Conservation (phyloP, 2,329 filamentous ascomycete species). For the Fusarium temperatum region DNA sequence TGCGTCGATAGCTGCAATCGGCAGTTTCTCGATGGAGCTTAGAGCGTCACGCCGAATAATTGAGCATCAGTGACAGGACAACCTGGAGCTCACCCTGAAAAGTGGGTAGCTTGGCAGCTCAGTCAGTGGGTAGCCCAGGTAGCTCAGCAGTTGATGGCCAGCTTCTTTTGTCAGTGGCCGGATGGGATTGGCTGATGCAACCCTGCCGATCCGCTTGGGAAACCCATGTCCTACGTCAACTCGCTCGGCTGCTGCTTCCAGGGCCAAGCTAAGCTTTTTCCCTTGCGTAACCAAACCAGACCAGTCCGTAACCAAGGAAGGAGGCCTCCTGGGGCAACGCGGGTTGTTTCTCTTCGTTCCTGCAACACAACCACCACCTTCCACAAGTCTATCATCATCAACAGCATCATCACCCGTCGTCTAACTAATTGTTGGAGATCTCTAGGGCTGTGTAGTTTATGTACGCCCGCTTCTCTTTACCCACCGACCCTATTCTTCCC, state of each 20-base stretch:
- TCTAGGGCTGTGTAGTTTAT: constrained; percentile 9
- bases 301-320: not conserved
- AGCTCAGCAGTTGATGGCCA: constrained; percentile 10
- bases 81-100: constrained; percentile 13
- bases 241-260: not conserved
- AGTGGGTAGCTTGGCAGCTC: constrained; percentile 16
- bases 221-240: constrained; percentile 36
- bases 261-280: constrained; percentile 7
- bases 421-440: not conserved
- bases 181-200: not conserved
- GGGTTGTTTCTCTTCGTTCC: constrained; percentile 2
- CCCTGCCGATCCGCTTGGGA: constrained; percentile 1
- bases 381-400: constrained; percentile 8
- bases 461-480: not conserved
- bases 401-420: not conserved
- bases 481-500: not conserved
- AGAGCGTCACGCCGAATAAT: constrained; percentile 22
- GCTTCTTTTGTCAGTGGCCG: not conserved
- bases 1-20: constrained; percentile 3
- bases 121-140: not conserved
- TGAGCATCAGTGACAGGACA: constrained; percentile 29
- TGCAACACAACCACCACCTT: constrained; percentile 23
- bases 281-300: not conserved
- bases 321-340: constrained; percentile 32
- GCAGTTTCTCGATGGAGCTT: constrained; percentile 22